Percentiles rank a stretch among this genome's conserved stretches.
Conservation (phyloP, 83 land plant species). For the Larix sibirica region DNA sequence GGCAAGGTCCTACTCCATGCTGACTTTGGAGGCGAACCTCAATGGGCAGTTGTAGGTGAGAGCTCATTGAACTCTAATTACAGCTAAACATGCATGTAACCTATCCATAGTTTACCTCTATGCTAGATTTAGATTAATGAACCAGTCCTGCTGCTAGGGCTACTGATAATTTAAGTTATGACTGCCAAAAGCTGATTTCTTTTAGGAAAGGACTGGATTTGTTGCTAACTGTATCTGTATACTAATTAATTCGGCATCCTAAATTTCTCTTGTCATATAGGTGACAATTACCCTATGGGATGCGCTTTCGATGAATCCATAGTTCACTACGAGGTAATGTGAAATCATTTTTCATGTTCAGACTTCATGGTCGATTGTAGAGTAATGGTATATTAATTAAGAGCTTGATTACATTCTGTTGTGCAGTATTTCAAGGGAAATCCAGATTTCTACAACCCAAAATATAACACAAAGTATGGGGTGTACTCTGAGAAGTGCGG, state of each 20-base stretch:
- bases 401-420: neutral
- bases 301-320: slow-evolving; percentile 82
- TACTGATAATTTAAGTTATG: neutral
- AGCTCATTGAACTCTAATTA: neutral
- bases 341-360: neutral
- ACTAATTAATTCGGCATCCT: neutral
- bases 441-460: slow-evolving; percentile 60
- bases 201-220: neutral
- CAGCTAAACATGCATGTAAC: neutral
- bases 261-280: slow-evolving; percentile 23
- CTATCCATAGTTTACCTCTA: neutral
- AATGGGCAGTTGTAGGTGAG: slow-evolving; percentile 93
- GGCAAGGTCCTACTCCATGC: slow-evolving; percentile 91
- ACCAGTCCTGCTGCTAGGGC: neutral
- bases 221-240: neutral
- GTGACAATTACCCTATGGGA: slow-evolving; percentile 91
- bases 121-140: neutral
- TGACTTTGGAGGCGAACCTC: slow-evolving; percentile 82
- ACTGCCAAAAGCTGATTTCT: no score
- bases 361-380: no score
- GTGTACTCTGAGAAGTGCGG: slow-evolving; percentile 80
- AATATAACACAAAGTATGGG: slow-evolving; percentile 71
- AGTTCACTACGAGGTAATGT: slow-evolving; percentile 77
- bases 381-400: no score
- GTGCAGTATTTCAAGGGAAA: slow-evolving; percentile 71